Conservation (phyloP, 164 flowering plant genomes). For the Vitis labrusca region DNA sequence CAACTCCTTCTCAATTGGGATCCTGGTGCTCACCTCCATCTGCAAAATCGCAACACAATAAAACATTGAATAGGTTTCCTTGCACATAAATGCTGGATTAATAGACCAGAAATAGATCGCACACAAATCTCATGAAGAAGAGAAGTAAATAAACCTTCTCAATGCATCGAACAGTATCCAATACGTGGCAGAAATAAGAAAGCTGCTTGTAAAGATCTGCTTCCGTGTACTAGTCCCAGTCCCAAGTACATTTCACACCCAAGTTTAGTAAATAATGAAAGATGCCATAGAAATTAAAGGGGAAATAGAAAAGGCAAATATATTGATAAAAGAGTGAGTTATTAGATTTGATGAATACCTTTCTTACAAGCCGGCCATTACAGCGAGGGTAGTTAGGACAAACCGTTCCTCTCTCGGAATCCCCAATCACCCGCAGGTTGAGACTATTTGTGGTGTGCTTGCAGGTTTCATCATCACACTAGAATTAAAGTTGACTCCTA, state of each 20-base stretch:
- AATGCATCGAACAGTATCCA: constrained; percentile 69
- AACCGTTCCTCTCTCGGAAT: constrained; percentile 80
- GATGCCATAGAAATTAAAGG: background rate
- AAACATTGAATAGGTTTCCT: background rate
- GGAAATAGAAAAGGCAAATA: background rate
- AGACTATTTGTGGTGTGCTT: constrained; percentile 71
- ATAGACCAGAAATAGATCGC: no score
- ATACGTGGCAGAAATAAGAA: constrained; percentile 69
- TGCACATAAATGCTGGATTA: no score
- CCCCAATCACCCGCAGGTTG: constrained; percentile 75
- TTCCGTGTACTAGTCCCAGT: constrained; percentile 66
- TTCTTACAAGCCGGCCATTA: constrained; percentile 75
- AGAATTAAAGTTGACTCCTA: constrained; percentile 10
- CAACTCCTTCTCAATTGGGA: constrained; percentile 61
- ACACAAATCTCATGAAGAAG: background rate
- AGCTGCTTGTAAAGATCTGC: constrained; percentile 92
- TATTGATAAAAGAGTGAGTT: background rate
- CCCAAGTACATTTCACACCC: background rate
- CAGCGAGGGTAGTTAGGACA: constrained; percentile 96
- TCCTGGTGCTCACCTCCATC: constrained; percentile 46
- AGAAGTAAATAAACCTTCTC: constrained; percentile 58
- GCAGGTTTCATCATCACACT: constrained; percentile 99
- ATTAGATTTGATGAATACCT: constrained; percentile 41
- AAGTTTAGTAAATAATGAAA: background rate
- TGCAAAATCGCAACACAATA: background rate